Base-by-base conservation (phyloP, 257 asterid genomes). In the Capsicum chinense region DNA sequence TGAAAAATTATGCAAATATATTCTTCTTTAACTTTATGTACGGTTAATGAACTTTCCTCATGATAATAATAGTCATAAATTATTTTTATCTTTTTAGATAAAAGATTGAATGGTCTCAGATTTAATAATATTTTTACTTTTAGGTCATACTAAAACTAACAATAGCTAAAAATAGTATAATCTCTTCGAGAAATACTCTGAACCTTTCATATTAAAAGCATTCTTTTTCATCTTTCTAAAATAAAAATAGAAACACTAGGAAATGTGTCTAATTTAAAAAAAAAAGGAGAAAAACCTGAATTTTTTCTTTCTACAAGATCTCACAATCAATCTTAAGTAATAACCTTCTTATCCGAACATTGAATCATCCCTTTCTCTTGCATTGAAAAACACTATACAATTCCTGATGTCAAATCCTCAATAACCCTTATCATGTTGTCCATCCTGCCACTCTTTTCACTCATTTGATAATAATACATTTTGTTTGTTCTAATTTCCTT, bases 241-340 rank as follows among this genome's bases (percentile, higher is more conserved):
- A 26, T 1, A 6, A 5, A 26, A 64, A 26, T 64, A 5, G 60
- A n/a, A 56, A 13, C 5, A 48, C 21, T 6, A 21, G 7, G 19
- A 52, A 76, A 21, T 52, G 50, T 12, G 13, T 52, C 21, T 52
- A 21, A 76, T 54, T 21, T 19, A 13, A 13, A 19, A 19, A 73
- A 0, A 48, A 47, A 42, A 73, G 19, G 14, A 3, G 21, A 69
- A 16, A 44, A 47, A 10, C 19, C 0, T 68, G 3, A 6, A 12
- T 1, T 19, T 42, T 50, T 74, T 26, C 10, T 9, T 76, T 62
- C 60, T 76, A 50, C 44, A 76, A 48, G n/a, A 26, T 73, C 80
- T 73, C 59, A 50, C n/a, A n/a, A 76, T 74, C 80, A 50, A 74
- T 52, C 63, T 52, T 3, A 21, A 76, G 81, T 7, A 19, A 74